Percentiles rank a stretch among this genome's conserved stretches.
Conservation (phyloP, 225 moss, liverwort and hornwort genomes). For the Antitrichia curtipendula region DNA sequence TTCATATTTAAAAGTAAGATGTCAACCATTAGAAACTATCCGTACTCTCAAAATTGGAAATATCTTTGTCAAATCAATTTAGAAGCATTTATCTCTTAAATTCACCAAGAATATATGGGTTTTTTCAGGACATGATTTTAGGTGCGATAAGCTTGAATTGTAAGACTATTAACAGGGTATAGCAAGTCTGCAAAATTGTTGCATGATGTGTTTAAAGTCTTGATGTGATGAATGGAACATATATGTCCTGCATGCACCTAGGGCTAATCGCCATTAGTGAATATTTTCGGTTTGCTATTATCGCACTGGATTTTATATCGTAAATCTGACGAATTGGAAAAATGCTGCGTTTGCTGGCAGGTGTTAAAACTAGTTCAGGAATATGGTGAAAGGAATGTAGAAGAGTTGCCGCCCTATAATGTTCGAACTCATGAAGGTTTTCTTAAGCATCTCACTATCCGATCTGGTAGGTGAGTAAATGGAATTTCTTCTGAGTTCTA, state of each 20-base stretch:
- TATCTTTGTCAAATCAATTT: not conserved
- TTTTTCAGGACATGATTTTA: not conserved
- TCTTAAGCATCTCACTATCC: conserved; percentile 83
- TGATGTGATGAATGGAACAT: not conserved
- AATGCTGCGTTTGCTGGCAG: conserved; percentile 17
- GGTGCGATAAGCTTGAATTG: not conserved
- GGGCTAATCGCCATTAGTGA: not conserved
- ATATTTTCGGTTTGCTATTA: not conserved
- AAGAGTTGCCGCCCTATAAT: conserved; percentile 65
- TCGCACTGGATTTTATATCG: not conserved
- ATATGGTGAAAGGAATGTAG: conserved; percentile 46
- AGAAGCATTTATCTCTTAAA: not conserved
- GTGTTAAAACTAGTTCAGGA: conserved; percentile 64
- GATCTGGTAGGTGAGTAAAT: conserved; percentile 75
- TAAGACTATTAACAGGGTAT: not conserved
- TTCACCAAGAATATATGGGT: not conserved
- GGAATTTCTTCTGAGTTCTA: not conserved
- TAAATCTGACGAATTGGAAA: not conserved
- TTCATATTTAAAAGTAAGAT: not conserved
- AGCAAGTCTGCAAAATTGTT: not conserved
- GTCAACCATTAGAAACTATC: not conserved
- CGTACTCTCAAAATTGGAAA: not conserved
- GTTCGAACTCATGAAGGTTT: conserved; percentile 66
- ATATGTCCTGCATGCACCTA: not conserved
- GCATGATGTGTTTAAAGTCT: not conserved